Evolutionary conservation across 176 grass and related monocot species (phyloP).

Genomic region (Ensete glaucum): DNA sequence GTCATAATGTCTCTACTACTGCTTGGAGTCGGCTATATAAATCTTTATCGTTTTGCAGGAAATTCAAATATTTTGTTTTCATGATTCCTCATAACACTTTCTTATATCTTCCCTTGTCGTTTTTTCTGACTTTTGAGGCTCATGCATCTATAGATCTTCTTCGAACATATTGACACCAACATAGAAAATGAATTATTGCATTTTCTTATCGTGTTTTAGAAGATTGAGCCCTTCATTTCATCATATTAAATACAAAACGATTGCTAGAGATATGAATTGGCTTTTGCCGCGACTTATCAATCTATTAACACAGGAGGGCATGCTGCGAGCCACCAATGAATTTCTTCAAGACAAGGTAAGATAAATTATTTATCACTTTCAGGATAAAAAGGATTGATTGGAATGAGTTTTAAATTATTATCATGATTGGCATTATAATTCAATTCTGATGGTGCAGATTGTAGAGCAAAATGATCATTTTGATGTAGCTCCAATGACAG

Average conservation of each 20-base stretch:
- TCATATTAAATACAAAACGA: not conserved
- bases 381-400: not conserved
- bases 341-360: conserved; percentile 38
- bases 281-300: not conserved
- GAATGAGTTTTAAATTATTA: not conserved
- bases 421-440: not conserved
- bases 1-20: not conserved
- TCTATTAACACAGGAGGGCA: conserved; percentile 29
- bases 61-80: too few species aligned
- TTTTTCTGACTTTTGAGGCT: too few species aligned
- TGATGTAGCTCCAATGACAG: conserved; percentile 23
- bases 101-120: too few species aligned
- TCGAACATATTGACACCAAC: too few species aligned
- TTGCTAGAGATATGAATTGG: not conserved
- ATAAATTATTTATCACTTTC: not conserved
- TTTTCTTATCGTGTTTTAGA: not conserved
- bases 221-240: not conserved
- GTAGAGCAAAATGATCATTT: conserved; percentile 29
- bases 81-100: too few species aligned
- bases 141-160: too few species aligned
- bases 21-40: not conserved
- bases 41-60: too few species aligned
- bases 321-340: conserved; percentile 34
- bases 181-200: too few species aligned
- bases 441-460: conserved; percentile 7